Evolutionary conservation across 208 protist genomes (phyloP).

Genomic region (Crithidia brevicula): DNA sequence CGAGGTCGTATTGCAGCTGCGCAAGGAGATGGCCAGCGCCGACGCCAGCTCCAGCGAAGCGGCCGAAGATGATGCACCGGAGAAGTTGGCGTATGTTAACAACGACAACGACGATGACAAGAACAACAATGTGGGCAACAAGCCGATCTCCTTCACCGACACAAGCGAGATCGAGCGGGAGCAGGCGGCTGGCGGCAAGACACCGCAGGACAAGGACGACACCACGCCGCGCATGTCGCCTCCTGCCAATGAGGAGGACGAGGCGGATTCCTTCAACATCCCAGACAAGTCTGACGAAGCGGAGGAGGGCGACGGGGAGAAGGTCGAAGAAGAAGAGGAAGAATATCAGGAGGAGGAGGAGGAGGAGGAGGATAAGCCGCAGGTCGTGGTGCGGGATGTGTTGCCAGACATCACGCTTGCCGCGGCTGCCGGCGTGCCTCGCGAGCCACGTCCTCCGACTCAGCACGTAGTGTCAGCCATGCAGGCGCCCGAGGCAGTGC

Average conservation of each 20-base stretch:
- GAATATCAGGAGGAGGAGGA: too few species aligned
- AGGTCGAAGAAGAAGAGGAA: background rate
- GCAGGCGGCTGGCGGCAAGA: background rate
- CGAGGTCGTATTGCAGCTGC: constrained; percentile 5
- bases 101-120: constrained; percentile 1
- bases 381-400: background rate
- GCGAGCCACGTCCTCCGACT: background rate
- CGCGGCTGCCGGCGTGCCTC: background rate
- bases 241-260: constrained; percentile 13
- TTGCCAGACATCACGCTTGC: constrained; percentile 5
- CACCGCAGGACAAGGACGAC: too few species aligned
- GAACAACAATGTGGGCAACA: background rate
- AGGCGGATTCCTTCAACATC: constrained; percentile 1
- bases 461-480: constrained; percentile 18
- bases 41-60: constrained; percentile 20
- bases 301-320: background rate
- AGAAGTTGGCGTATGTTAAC: constrained; percentile 3
- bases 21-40: background rate
- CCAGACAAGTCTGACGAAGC: background rate
- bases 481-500: constrained; percentile 9
- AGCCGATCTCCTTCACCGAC: constrained; percentile 34
- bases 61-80: constrained; percentile 3
- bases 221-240: constrained; percentile 29
- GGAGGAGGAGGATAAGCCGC: constrained; percentile 11
- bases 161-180: constrained; percentile 25